A percentile compares a stretch with the other conserved stretches of the same genome.
Evolutionary conservation across 1,284 basidiomycete species (phyloP).

Genomic region (Stygiomarasmius scandens): DNA sequence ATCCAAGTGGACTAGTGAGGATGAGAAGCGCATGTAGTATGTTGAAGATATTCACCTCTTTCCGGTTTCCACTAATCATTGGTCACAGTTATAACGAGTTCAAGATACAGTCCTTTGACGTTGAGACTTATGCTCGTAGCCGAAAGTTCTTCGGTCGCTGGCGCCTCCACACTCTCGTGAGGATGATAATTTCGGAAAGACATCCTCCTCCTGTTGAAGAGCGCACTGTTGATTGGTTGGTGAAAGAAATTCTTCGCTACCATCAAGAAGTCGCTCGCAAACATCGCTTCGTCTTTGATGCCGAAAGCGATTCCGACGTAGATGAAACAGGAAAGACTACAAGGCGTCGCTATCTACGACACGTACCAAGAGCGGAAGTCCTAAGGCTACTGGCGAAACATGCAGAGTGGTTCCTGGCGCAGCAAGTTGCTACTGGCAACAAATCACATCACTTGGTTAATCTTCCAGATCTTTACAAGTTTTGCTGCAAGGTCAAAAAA

Average conservation of each 20-base stretch:
- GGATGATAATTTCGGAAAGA: conserved; percentile 36
- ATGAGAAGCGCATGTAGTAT: neutral
- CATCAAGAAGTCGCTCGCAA: conserved; percentile 24
- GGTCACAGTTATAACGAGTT: conserved; percentile 14
- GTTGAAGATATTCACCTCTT: too few species aligned
- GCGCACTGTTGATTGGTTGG: conserved; percentile 53
- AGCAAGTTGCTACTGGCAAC: conserved; percentile 35
- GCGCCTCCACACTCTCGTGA: conserved; percentile 35
- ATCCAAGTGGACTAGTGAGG: neutral
- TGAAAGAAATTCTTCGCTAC: conserved; percentile 35
- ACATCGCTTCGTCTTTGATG: conserved; percentile 37
- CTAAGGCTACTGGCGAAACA: conserved; percentile 48
- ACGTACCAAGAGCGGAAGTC: conserved; percentile 47
- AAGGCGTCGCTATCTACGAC: conserved; percentile 39
- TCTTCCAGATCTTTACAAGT: conserved; percentile 44
- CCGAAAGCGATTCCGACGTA: conserved; percentile 33
- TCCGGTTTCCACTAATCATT: too few species aligned
- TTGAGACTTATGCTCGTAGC: conserved; percentile 43
- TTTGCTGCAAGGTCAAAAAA: conserved; percentile 36
- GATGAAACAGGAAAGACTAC: conserved; percentile 28
- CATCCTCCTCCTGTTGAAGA: conserved; percentile 30
- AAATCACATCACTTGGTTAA: conserved; percentile 36
- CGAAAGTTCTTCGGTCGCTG: conserved; percentile 48
- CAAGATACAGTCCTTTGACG: conserved; percentile 40
- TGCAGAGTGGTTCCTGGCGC: conserved; percentile 52